These are phyloP conservation scores for Solanum medicagineum DNA, from an alignment of 257 asterid genomes.

Conservation along the genomic window DNA sequence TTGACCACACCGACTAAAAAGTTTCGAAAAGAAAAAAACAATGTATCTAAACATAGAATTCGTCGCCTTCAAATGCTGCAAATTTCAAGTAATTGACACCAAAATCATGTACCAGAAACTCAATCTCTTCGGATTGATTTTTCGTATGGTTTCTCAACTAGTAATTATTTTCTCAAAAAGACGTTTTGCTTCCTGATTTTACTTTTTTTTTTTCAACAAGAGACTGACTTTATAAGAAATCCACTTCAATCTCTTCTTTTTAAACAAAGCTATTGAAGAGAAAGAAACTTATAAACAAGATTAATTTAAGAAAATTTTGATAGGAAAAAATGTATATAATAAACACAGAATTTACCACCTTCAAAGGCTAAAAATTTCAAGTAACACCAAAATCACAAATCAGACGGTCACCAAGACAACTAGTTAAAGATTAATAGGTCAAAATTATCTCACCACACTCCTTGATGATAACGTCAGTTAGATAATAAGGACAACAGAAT, in stretches of 20 bases:
- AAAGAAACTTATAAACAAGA: not conserved
- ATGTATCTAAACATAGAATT: not conserved
- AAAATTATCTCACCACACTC: not conserved
- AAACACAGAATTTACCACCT: no score
- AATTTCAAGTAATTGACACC: not conserved
- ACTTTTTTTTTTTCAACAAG: not conserved
- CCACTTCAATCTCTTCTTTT: not conserved
- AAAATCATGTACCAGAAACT: not conserved
- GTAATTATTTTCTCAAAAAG: not conserved
- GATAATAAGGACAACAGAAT: not conserved
- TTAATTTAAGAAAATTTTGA: not conserved
- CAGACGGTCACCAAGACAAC: not conserved
- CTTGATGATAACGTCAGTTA: not conserved
- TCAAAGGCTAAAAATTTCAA: not conserved
- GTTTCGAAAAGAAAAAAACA: not conserved
- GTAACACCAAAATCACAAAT: not conserved
- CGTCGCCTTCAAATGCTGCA: not conserved
- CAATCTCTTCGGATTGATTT: not conserved
- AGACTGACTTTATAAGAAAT: not conserved
- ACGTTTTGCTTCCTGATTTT: not conserved
- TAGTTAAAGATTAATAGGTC: not conserved
- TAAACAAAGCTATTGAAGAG: not conserved
- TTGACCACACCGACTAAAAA: not conserved
- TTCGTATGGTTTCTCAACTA: not conserved
- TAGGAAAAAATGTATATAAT: not conserved